Conservation (phyloP, 306 rosid genomes). For the Medicago arabica region DNA sequence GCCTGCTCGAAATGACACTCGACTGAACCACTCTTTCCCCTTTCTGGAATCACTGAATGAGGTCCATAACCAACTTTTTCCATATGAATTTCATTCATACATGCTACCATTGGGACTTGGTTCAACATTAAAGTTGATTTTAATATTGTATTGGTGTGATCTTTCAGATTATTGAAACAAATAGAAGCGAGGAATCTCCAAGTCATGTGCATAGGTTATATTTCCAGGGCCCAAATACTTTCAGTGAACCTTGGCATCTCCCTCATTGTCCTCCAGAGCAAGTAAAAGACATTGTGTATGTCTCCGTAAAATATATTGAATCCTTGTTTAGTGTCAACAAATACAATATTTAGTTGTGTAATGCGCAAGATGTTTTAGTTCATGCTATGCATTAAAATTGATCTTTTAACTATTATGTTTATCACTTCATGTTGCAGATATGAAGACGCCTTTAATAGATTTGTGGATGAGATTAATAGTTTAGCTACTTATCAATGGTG, state of each 20-base stretch:
- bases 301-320: constrained; percentile 46
- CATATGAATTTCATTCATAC: constrained; percentile 32
- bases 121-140: constrained; percentile 23
- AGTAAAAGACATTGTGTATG: constrained; percentile 95
- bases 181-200: constrained; percentile 92
- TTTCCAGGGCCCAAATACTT: constrained; percentile 98
- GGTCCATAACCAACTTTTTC: constrained; percentile 57
- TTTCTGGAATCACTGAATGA: constrained; percentile 95
- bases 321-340: constrained; percentile 17
- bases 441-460: constrained; percentile 90
- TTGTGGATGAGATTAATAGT: constrained; percentile 91
- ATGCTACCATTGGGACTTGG: constrained; percentile 24
- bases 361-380: constrained; percentile 35
- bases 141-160: constrained; percentile 37
- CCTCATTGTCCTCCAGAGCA: constrained; percentile 95
- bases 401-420: constrained; percentile 26
- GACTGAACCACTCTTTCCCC: constrained; percentile 87
- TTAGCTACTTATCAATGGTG: constrained; percentile 95
- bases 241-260: constrained; percentile 96
- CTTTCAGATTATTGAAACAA: constrained; percentile 91
- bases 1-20: constrained; percentile 77
- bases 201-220: constrained; percentile 94
- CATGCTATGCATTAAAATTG: constrained; percentile 15
- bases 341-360: constrained; percentile 24
- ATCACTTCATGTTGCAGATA: constrained; percentile 63